Percentiles rank a stretch among this genome's conserved stretches.
Evolutionary conservation across 2,329 filamentous ascomycete species (phyloP).

Genomic region (Nemania sp.): DNA sequence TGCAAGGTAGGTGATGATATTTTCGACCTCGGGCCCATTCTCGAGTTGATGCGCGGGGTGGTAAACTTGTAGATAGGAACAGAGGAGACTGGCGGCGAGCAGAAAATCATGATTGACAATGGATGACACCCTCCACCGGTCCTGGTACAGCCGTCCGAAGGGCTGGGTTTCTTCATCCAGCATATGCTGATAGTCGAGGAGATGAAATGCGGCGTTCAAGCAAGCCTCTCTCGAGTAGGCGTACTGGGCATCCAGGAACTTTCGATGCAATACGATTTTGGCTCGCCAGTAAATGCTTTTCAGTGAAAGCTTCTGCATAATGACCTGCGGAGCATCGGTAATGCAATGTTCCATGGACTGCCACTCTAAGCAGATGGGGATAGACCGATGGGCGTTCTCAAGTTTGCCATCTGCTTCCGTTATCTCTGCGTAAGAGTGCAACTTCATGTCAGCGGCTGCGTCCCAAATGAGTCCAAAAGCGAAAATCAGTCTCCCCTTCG

Average conservation of each 20-base stretch:
- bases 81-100: conserved; percentile 53
- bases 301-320: conserved; percentile 57
- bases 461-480: conserved; percentile 38
- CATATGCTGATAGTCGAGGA: conserved; percentile 54
- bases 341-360: conserved; percentile 42
- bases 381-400: conserved; percentile 11
- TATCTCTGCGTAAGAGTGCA: conserved; percentile 32
- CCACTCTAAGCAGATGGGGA: conserved; percentile 31
- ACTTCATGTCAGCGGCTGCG: conserved; percentile 24
- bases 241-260: conserved; percentile 50
- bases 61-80: conserved; percentile 46
- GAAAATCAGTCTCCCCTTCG: conserved; percentile 34
- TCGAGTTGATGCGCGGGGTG: background rate
- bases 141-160: conserved; percentile 48
- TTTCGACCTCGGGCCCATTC: background rate
- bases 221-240: conserved; percentile 51
- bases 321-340: conserved; percentile 52
- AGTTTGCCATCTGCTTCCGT: conserved; percentile 33
- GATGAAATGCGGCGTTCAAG: conserved; percentile 51
- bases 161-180: conserved; percentile 53
- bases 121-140: conserved; percentile 52
- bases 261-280: conserved; percentile 57
- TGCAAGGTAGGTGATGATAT: conserved; percentile 20
- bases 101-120: conserved; percentile 53
- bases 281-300: conserved; percentile 57